Base-by-base conservation (phyloP, 768 basidiomycete genomes). In the Auricularia sp. region DNA sequence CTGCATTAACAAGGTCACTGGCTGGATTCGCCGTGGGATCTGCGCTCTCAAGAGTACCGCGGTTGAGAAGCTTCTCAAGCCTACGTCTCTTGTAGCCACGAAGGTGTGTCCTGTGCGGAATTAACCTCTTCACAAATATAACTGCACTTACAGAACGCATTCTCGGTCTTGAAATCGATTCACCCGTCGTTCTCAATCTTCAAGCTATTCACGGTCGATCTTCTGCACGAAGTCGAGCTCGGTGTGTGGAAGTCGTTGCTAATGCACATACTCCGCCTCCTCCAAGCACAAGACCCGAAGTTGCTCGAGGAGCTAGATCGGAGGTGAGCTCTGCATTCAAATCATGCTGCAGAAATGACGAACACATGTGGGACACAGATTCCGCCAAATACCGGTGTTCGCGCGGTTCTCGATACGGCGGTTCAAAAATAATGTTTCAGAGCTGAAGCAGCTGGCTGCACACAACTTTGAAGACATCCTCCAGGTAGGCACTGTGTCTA, bases 191-290 rank as follows among this genome's bases (percentile, higher is more conserved):
- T 0, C 70, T 77, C 51, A 66, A 74, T 72, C 18, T 68, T 72
- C 64, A 33, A 51, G 0, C 68, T 77, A 63, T 67, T 77, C 2
- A 67, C 71, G 0, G 69, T 70, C 0, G 76, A 78, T 14, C 63
- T 77, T 5, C 36, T 76, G 60, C 75, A 76, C 39, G 72, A 75
- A 42, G 66, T 74, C 21, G 74, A 78, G 35, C 67, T 77, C 0
- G 75, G 77, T 1, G 70, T 72, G 0, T 77, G 74, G 73, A 77
- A 77, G 58, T 35, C 60, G 23, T 1, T 71, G 36, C 70, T 75
- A 42, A 65, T 63, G 3, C 75, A 76, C 44, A 64, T 75, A 0
- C 62, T 76, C 5, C 67, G 70, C 0, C 68, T 75, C 12, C 65
- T 75, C 0, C 61, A 64, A 34, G 47, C 68, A 10, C 56, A 67